Base-by-base conservation (phyloP, 768 basidiomycete genomes). In the Boletellus emodensis region DNA sequence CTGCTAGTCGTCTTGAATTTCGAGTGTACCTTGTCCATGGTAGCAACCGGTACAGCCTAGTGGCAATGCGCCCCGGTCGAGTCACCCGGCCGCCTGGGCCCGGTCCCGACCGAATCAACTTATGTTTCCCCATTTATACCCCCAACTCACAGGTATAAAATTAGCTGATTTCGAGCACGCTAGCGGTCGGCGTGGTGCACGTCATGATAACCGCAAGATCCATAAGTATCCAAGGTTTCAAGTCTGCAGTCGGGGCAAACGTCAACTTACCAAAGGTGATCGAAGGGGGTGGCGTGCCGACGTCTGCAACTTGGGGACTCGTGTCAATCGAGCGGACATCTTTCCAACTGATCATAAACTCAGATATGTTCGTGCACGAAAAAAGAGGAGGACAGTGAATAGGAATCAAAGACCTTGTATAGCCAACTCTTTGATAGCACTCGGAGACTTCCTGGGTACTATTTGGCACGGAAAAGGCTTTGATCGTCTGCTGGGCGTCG, bases 1-100 rank as follows among this genome's bases (percentile, higher is more conserved):
- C 72, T 65, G 20, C 47, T 55, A 34, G 70, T 70, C n/a, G 51
- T 60, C 56, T 70, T 72, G 64, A 69, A 71, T n/a, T 55, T 60
- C 2, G 64, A 59, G 13, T 55, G 44, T 13, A 65, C 32, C 18
- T 48, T 57, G 44, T 64, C 66, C 61, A 69, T 69, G 52, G 46
- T 30, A 30, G 26, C 37, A 40, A 48, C 12, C 26, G 24, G 22
- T 22, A 24, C 38, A 12, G 12, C 14, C 14, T 24, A 20, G 26
- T 24, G 22, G 24, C 15, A 9, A 38, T 13, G 28, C n/a, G 40
- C 8, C 20, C 53, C 48, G 24, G n/a, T 62, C n/a, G 46, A 50
- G 20, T 1, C 20, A 46, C 46, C 44, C 33, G 41, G n/a, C n/a
- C n/a, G n/a, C n/a, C n/a, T n/a, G n/a, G 46, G 26, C 22, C 34